phyloP scores from a whole-genome alignment of 768 basidiomycete genomes.

The Macrocybe gigantea region DNA sequence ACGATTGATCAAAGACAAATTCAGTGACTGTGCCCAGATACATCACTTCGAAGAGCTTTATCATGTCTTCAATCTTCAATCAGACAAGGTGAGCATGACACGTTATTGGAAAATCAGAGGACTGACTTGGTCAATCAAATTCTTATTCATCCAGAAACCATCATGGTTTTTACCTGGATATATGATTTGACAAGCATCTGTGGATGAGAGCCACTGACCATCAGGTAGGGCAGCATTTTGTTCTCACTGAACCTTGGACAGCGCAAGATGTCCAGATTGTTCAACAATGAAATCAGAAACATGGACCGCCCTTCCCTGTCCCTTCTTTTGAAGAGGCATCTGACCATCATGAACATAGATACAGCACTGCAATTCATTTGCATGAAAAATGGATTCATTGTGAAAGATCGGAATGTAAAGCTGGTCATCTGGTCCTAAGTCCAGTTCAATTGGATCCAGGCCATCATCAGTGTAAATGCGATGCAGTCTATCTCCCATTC shows the following conservation, averaged over 20 bases:
- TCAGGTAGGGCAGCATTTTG: neutral
- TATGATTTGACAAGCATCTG: conserved; percentile 13
- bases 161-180: conserved; percentile 14
- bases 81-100: neutral
- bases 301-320: conserved; percentile 4
- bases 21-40: conserved; percentile 8
- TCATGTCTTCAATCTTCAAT: neutral
- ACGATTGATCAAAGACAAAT: conserved; percentile 14
- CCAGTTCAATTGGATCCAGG: neutral
- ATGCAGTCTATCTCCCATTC: neutral
- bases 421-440: neutral
- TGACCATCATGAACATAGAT: neutral
- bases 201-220: conserved; percentile 3
- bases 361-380: neutral
- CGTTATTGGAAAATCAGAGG: neutral
- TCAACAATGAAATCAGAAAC: conserved; percentile 10
- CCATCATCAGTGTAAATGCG: neutral
- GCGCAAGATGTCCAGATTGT: conserved; percentile 4
- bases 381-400: neutral
- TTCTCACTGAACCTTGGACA: conserved; percentile 2
- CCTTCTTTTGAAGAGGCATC: conserved; percentile 7
- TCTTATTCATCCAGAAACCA: conserved; percentile 14
- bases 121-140: conserved; percentile 13
- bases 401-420: neutral
- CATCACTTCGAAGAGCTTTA: conserved; percentile 4